Evolutionary conservation across 805 yeast species (phyloP).

Genomic region (Lipomyces starkeyi): DNA sequence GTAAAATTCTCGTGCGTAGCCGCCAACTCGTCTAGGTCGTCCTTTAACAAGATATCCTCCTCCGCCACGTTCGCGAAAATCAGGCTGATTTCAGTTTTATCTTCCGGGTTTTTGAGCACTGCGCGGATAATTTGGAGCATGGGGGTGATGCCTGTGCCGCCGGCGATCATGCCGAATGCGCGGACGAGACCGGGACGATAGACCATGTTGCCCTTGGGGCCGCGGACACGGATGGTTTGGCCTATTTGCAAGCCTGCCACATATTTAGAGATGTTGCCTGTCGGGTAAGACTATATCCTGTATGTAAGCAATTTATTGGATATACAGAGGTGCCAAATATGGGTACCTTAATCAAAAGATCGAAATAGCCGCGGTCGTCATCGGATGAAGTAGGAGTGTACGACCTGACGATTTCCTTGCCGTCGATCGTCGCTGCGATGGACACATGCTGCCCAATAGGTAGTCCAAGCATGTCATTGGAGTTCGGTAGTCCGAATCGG

Average conservation of each 20-base stretch:
- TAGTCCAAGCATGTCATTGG: conserved; percentile 76
- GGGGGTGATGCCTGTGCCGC: conserved; percentile 97
- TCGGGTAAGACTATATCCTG: conserved; percentile 56
- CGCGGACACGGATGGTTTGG: conserved; percentile 70
- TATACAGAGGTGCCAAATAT: conserved; percentile 80
- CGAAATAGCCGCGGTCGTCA: conserved; percentile 73
- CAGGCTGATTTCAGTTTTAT: conserved; percentile 85
- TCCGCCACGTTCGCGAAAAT: conserved; percentile 80
- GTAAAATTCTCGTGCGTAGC: conserved; percentile 76
- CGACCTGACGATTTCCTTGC: conserved; percentile 80
- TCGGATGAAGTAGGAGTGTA: conserved; percentile 82
- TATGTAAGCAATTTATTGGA: conserved; percentile 72
- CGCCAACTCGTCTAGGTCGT: conserved; percentile 72
- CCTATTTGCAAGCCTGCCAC: conserved; percentile 78
- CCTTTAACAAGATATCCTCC: conserved; percentile 77
- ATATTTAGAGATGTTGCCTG: conserved; percentile 81
- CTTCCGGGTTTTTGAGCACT: conserved; percentile 77
- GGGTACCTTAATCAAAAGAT: conserved; percentile 84
- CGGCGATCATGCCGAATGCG: conserved; percentile 81
- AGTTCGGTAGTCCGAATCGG: conserved; percentile 80
- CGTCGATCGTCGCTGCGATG: conserved; percentile 75
- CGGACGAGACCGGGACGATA: conserved; percentile 80
- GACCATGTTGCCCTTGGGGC: conserved; percentile 89
- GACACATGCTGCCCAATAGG: conserved; percentile 95
- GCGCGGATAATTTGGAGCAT: conserved; percentile 78